Percentiles rank a stretch among this genome's conserved stretches.
Conservation (phyloP, 345 rosid species). For the Eucalyptus fibrosa region DNA sequence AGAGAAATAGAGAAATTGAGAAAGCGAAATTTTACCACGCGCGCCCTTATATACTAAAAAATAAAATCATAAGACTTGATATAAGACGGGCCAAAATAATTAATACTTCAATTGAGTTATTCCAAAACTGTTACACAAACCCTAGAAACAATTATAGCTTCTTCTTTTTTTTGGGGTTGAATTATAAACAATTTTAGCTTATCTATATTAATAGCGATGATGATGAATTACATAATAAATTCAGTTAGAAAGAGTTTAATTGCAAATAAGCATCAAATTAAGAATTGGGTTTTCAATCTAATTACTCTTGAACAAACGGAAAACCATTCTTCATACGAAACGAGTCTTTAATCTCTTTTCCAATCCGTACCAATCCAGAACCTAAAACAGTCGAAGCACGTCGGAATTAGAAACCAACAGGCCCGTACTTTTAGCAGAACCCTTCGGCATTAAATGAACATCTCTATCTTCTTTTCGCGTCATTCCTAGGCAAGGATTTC, state of each 20-base stretch:
- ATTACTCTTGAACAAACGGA: background rate
- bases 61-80: too few species aligned
- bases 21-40: too few species aligned
- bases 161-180: too few species aligned
- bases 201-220: background rate
- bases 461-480: background rate
- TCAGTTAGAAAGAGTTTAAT: background rate
- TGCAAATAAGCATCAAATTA: background rate
- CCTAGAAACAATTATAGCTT: too few species aligned
- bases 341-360: background rate
- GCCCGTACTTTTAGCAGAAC: background rate
- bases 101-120: too few species aligned
- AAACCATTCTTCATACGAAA: background rate
- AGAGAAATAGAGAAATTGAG: too few species aligned
- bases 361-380: background rate
- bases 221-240: background rate
- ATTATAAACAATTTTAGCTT: background rate
- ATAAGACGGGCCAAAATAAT: accelerated
- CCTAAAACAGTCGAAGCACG: background rate
- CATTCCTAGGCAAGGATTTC: background rate
- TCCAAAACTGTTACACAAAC: too few species aligned
- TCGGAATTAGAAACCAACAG: background rate
- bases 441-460: background rate
- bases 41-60: too few species aligned
- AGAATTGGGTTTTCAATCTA: background rate